These are phyloP conservation scores for Phytophthora citrophthora DNA, from an alignment of 352 stramenopile genomes.

Conservation along the genomic window DNA sequence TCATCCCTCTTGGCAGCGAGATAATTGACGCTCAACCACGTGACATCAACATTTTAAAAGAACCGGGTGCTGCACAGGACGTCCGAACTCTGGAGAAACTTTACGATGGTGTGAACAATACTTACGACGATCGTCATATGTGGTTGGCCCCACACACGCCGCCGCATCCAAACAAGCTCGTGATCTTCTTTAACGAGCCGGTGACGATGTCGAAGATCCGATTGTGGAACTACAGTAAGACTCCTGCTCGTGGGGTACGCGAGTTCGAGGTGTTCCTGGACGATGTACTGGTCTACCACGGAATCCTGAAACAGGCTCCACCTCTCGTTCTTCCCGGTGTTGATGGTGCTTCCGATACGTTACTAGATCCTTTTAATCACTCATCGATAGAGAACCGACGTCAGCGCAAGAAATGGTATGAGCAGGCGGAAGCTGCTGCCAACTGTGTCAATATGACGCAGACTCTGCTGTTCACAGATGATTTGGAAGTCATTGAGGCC, in stretches of 20 bases:
- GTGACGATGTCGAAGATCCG: constrained; percentile 80
- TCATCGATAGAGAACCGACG: constrained; percentile 47
- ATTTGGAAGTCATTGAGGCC: constrained; percentile 56
- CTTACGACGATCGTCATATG: constrained; percentile 80
- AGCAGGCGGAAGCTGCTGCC: constrained; percentile 52
- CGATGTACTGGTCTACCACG: constrained; percentile 83
- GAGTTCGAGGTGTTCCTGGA: constrained; percentile 89
- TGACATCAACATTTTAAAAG: constrained; percentile 87
- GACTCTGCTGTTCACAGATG: constrained; percentile 80
- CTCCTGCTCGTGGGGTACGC: constrained; percentile 68
- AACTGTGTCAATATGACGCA: constrained; percentile 66
- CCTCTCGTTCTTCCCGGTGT: constrained; percentile 36
- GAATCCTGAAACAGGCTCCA: constrained; percentile 51
- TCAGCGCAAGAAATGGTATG: constrained; percentile 44
- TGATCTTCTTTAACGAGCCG: constrained; percentile 82
- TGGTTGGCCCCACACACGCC: constrained; percentile 77
- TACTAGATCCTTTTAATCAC: neutral
- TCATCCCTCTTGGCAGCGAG: constrained; percentile 47
- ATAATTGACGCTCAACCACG: constrained; percentile 73
- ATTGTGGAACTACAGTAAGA: constrained; percentile 92
- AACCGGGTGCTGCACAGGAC: constrained; percentile 58
- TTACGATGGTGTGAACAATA: constrained; percentile 76
- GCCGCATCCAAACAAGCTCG: constrained; percentile 69
- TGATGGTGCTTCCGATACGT: constrained; percentile 18
- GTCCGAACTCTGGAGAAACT: constrained; percentile 81